Base-by-base conservation (phyloP, 2,329 filamentous ascomycete genomes). In the Phaeosphaeriaceae sp. region DNA sequence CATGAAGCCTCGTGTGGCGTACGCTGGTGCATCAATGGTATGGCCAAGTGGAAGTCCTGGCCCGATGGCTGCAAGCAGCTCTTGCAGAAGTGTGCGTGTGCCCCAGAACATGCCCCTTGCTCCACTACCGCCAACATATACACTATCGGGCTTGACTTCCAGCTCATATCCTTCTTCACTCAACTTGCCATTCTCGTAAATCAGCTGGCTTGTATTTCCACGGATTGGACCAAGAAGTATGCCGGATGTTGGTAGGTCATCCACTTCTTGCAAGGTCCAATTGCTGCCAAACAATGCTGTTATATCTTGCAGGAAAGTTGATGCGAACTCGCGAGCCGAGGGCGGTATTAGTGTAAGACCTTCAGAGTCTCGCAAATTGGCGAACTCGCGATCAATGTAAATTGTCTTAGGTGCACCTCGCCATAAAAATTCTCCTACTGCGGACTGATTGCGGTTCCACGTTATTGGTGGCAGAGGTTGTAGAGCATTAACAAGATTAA, bases 281-380 rank as follows among this genome's bases (percentile, higher is more conserved):
- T 76, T 68, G 7, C 65, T 62, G 19, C 79, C 76, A 1, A 82
- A 79, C 3, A 82, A 54, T 10, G 76, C 62, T 3, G 74, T 65
- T 1, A 86, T 71, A 59, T 86, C 84, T 3, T 78, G 64, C 21
- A 71, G 65, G 56, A 85, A 84, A 0, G 77, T 80, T 19, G 74
- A 65, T 1, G 83, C 83, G 44, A 85, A 85, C 3, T 84, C 80
- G n/a, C 72, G 62, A 1, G 80, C 81, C 0, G 79, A 80, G 0
- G 84, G 84, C 1, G 84, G 84, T 45, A 85, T 85, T 9, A 85
- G 74, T 0, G 82, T 85, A 25, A 84, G 66, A 1, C 83, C 83
- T 50, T 79, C 71, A 0, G 73, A 71, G 54, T 86, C 84, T 7
- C 69, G 73, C 31, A 60, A 64, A 0, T 72, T 64, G 0, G 81